Evolutionary conservation across 2,329 filamentous ascomycete genomes (phyloP).

Genomic region (Nothomitra cinnamomea): DNA sequence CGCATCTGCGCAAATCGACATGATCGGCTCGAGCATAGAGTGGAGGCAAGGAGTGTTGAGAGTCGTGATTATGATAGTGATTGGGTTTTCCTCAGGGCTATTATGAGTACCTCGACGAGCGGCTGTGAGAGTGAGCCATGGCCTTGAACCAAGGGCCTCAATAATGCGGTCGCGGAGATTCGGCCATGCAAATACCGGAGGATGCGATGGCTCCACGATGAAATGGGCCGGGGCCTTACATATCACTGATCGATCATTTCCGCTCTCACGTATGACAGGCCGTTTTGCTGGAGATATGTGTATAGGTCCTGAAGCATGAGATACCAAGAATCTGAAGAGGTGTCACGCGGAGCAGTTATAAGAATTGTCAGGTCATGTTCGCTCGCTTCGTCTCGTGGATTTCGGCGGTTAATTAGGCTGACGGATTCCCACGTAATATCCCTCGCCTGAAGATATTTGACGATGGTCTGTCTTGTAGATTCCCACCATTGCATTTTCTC

Average conservation of each 20-base stretch:
- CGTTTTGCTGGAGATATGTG: background rate
- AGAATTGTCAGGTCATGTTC: background rate
- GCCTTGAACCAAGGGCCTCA: background rate
- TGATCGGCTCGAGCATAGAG: background rate
- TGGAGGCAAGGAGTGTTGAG: background rate
- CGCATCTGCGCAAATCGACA: background rate
- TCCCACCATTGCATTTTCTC: background rate
- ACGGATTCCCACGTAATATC: background rate
- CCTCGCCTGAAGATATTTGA: background rate
- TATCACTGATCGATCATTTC: background rate
- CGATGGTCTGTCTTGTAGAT: background rate
- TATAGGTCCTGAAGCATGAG: background rate
- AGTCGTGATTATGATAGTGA: background rate
- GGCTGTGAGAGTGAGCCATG: conserved; percentile 2
- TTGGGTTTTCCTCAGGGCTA: background rate
- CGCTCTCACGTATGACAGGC: background rate
- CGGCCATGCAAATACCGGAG: conserved; percentile 1
- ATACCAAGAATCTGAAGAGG: background rate
- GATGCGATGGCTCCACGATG: conserved; percentile 1
- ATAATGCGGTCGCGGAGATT: background rate
- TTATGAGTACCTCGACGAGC: background rate
- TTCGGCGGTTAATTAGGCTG: background rate
- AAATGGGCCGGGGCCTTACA: too few species aligned
- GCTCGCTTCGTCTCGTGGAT: background rate
- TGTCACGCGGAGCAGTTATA: background rate